Conservation (phyloP, 331 rosid genomes). For the Rosa hybrid region DNA sequence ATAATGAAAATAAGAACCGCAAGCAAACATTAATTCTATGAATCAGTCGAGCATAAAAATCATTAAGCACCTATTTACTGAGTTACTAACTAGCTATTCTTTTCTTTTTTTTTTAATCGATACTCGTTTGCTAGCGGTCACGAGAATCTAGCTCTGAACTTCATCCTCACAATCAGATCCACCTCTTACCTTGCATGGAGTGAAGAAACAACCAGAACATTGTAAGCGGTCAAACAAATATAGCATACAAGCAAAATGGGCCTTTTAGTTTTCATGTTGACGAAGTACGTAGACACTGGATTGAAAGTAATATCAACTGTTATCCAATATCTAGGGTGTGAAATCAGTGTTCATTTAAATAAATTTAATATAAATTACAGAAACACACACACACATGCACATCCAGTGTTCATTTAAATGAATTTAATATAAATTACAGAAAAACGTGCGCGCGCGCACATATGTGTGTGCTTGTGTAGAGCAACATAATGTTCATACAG, state of each 20-base stretch:
- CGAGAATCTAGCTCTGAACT: constrained; percentile 58
- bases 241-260: not conserved
- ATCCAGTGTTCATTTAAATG: not conserved
- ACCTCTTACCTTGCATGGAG: constrained; percentile 64
- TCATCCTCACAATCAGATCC: constrained; percentile 48
- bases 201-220: constrained; percentile 19
- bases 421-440: not conserved
- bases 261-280: not conserved
- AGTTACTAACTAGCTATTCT: too few species aligned
- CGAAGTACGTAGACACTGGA: not conserved
- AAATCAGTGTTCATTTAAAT: not conserved
- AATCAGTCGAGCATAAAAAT: too few species aligned
- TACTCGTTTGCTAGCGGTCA: not conserved
- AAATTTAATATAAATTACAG: not conserved
- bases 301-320: not conserved
- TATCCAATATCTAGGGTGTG: not conserved
- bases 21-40: too few species aligned
- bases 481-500: not conserved
- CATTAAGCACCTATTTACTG: too few species aligned
- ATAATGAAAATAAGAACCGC: too few species aligned
- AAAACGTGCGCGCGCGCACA: not conserved
- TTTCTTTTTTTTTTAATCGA: too few species aligned
- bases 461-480: not conserved
- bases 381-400: not conserved
- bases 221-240: constrained; percentile 1